Conservation (phyloP, 192 early-diverging fungal genomes). For the Backusella tuberculispora region DNA sequence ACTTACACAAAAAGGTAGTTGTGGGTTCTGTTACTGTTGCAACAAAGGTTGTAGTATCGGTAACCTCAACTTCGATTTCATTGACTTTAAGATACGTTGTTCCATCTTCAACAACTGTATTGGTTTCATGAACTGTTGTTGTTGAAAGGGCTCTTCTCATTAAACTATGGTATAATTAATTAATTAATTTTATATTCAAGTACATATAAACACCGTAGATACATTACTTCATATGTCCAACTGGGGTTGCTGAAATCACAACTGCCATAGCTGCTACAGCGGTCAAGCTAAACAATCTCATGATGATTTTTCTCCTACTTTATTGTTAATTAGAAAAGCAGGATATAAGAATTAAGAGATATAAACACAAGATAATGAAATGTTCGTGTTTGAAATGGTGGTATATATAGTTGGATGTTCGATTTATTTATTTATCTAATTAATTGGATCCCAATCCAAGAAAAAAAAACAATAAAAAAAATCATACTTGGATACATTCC, state of each 20-base stretch:
- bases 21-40: neutral
- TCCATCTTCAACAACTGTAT: neutral
- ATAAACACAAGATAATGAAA: neutral
- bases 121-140: neutral
- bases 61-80: neutral
- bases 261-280: neutral
- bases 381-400: neutral
- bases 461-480: neutral
- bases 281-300: neutral
- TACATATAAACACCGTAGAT: neutral
- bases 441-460: neutral
- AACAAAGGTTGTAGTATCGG: neutral
- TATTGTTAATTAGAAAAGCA: neutral
- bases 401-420: neutral
- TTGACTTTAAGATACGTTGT: neutral
- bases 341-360: neutral
- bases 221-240: neutral
- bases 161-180: neutral
- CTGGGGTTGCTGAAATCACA: neutral
- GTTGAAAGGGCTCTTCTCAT: neutral
- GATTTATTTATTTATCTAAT: neutral
- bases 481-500: constrained; percentile 5
- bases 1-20: neutral
- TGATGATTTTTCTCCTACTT: neutral
- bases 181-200: neutral